Conservation (phyloP, 352 stramenopile species). For the Globisporangium barbulae region DNA sequence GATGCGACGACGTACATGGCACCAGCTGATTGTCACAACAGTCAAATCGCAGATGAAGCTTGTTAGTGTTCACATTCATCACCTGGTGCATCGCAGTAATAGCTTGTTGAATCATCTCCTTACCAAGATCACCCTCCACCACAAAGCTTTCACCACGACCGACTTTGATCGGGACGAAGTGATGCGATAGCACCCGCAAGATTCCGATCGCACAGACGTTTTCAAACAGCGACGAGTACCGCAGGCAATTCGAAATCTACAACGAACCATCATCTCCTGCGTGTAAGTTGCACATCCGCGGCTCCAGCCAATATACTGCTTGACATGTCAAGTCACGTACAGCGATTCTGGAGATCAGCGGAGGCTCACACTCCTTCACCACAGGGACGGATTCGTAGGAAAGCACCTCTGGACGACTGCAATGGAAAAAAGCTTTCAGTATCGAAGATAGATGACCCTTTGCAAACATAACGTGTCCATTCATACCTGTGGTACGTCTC, state of each 20-base stretch:
- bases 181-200: conserved; percentile 68
- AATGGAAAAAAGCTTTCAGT: background rate
- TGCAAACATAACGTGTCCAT: background rate
- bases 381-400: conserved; percentile 43
- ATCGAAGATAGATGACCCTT: background rate
- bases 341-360: conserved; percentile 70
- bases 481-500: conserved; percentile 66
- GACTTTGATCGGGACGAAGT: conserved; percentile 65
- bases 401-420: conserved; percentile 47
- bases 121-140: conserved; percentile 60
- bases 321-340: conserved; percentile 23
- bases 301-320: background rate
- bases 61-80: background rate
- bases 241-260: conserved; percentile 78
- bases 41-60: background rate
- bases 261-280: background rate
- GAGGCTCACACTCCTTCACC: conserved; percentile 38
- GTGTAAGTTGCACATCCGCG: background rate
- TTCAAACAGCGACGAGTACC: conserved; percentile 76
- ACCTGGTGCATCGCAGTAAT: too few species aligned
- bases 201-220: conserved; percentile 81
- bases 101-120: background rate
- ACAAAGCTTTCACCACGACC: conserved; percentile 55
- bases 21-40: conserved; percentile 35
- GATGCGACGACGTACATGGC: conserved; percentile 77